phyloP scores from a whole-genome alignment of 1,284 basidiomycete species.

The Irpex rosettiformis region DNA sequence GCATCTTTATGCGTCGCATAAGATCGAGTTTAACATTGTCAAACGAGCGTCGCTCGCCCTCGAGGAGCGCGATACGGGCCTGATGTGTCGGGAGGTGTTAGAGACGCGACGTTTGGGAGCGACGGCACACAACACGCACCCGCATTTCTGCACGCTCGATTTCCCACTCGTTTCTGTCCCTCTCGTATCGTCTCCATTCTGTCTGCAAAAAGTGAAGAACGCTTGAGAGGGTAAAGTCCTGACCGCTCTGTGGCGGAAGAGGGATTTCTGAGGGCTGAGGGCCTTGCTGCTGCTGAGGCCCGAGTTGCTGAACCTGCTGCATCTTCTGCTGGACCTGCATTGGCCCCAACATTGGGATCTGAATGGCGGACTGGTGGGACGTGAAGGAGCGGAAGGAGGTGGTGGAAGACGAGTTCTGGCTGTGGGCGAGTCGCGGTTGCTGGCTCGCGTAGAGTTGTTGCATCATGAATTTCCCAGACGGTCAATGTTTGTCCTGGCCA shows the following conservation, averaged over 20 bases:
- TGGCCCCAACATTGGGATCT: conserved; percentile 67
- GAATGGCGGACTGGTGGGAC: conserved; percentile 35
- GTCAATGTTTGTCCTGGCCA: conserved; percentile 12
- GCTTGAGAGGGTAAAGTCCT: conserved; percentile 90
- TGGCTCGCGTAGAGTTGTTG: conserved; percentile 13
- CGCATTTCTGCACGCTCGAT: conserved; percentile 99
- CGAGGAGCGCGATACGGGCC: conserved; percentile 96
- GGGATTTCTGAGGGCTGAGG: conserved; percentile 61
- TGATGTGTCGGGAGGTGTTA: conserved; percentile 30
- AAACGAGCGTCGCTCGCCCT: conserved; percentile 93
- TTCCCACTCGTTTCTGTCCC: conserved; percentile 99
- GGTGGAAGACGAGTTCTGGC: conserved; percentile 8
- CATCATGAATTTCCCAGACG: conserved; percentile 15
- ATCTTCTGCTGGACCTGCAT: conserved; percentile 43
- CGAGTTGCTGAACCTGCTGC: conserved; percentile 36
- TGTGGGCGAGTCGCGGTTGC: conserved; percentile 5
- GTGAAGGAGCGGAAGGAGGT: conserved; percentile 19
- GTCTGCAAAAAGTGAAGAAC: conserved; percentile 97
- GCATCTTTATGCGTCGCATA: conserved; percentile 97
- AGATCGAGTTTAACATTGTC: conserved; percentile 97
- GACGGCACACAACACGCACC: conserved; percentile 47
- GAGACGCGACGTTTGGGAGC: conserved; percentile 28
- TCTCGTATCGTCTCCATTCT: conserved; percentile 95
- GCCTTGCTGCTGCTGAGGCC: conserved; percentile 40
- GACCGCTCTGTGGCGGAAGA: conserved; percentile 74